Base-by-base conservation (phyloP, 495 filamentous ascomycete genomes). In the Venustampulla echinocandica region DNA sequence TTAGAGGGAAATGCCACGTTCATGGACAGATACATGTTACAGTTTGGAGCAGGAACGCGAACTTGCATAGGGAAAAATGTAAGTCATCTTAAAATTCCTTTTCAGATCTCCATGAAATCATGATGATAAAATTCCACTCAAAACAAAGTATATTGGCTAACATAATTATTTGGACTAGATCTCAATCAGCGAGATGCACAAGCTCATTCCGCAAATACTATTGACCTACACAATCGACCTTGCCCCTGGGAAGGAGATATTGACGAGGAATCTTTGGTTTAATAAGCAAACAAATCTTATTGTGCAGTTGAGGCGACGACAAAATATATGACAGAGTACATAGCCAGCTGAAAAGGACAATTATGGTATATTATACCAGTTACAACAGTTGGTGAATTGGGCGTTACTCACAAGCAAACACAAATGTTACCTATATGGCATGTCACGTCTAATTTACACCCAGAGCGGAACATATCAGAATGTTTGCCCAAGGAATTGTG, bases 21-120 rank as follows among this genome's bases (percentile, higher is more conserved):
- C 7, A 38, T 38, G 35, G 35, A 38, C 7, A 38, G 17, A 14
- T 61, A 61, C 3, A 67, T 69, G 59, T 68, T 67, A 47, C 61
- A 73, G 20, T 87, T 83, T 64, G 80, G 82, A 9, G 80, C 74
- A 0, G 82, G 82, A 13, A 65, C 66, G 4, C 61, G 82, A 24
- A 73, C 75, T 3, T 87, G 82, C 59, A 81, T 85, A 44, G 82
- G 82, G 5, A 73, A 75, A 46, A 80, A 84, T 50, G 66, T 86
- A 33, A 73, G 74, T 23, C 66, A n/a, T 79, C 9, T 18, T 5
- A 10, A 9, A 6, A 10, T 30, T n/a, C n/a, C 27, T 7, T 7
- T 30, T 30, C 7, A 30, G 7, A 30, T 30, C n/a, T n/a, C n/a
- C 27, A 7, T 30, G 27, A 30, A 30, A 30, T 30, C 27, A 30